Evolutionary conservation across 169 alveolate genomes (phyloP), one percentile per base, ranked within the genome.

Genomic region (Eimeria nieschulzi): DNA sequence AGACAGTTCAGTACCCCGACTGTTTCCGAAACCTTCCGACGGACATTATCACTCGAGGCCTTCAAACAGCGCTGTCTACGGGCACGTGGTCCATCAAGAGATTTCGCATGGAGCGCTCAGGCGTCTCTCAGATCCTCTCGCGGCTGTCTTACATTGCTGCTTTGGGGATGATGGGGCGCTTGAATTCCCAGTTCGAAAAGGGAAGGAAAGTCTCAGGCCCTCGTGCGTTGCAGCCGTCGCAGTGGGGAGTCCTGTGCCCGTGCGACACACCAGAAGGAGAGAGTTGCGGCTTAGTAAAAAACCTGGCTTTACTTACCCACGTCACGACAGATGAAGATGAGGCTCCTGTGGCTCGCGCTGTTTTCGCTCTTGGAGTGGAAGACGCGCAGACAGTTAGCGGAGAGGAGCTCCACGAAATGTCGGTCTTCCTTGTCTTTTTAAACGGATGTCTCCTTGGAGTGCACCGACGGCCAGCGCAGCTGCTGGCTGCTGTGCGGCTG

Each of bases 211-310:
- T 91, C 26, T 95, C 99, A 76, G 99, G 99, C 0, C 99, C 99
- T 13, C 96, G 99, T 56, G 98, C 99, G 66, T 95, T 99, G 26
- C 99, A 99, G 93, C 99, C 99, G 10, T 97, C 99, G 23, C 99
- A 99, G 93, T 99, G 99, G 99, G 99, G 99, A 9, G 97, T 99
- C 96, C 92, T 99, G 17, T 99, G 99, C 87, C 99, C 99, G 2
- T 97, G 99, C 92, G 99, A 99, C 94, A 99, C 99, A 6, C 99
- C 99, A 5, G 99, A 99, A 90, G 99, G 99, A 2, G 99, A 98
- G 92, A 97, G 99, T 53, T 98, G 99, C 92, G 99, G 99, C 13
- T 94, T 99, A 21, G 99, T 99, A 17, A 99, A 99, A 94, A 98
- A 97, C 94, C 96, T 99, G 85, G 98, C 99, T 5, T 92, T 99